Percentiles rank a stretch among this genome's conserved stretches.
Conservation (phyloP, 2,329 filamentous ascomycete genomes). For the Stachybotrys chlorohalonatus region DNA sequence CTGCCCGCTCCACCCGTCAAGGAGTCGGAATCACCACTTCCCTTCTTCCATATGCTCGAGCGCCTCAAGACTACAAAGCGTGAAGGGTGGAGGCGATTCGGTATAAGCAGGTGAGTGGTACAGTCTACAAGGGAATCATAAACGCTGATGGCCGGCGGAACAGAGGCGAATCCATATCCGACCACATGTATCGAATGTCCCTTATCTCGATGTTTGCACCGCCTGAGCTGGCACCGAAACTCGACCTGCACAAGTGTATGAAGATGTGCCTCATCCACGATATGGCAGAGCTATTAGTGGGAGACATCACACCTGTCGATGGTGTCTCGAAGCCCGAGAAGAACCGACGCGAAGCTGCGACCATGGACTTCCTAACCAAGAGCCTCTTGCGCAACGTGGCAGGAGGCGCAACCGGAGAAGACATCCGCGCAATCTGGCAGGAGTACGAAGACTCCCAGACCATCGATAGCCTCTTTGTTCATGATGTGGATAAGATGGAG, state of each 20-base stretch:
- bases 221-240: constrained; percentile 55
- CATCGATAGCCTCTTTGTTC: constrained; percentile 78
- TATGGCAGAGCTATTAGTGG: constrained; percentile 92
- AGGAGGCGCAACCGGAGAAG: constrained; percentile 56
- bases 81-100: constrained; percentile 90
- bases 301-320: constrained; percentile 93
- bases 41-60: constrained; percentile 92
- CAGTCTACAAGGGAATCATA: not conserved
- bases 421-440: constrained; percentile 77
- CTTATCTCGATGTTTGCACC: constrained; percentile 91
- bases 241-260: constrained; percentile 78
- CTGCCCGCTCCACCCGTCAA: constrained; percentile 50
- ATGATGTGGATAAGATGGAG: constrained; percentile 97
- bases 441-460: constrained; percentile 91
- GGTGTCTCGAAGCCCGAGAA: constrained; percentile 81
- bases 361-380: constrained; percentile 83
- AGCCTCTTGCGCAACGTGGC: constrained; percentile 65
- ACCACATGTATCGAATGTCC: constrained; percentile 99
- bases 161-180: constrained; percentile 82
- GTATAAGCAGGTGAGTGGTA: constrained; percentile 47
- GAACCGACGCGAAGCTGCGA: constrained; percentile 72
- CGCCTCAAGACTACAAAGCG: constrained; percentile 93
- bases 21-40: constrained; percentile 62
- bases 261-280: constrained; percentile 96
- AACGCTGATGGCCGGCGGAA: constrained; percentile 1